A percentile compares a stretch with the other conserved stretches of the same genome.
Evolutionary conservation across 345 rosid species (phyloP).

Genomic region (Lepidium sativum): DNA sequence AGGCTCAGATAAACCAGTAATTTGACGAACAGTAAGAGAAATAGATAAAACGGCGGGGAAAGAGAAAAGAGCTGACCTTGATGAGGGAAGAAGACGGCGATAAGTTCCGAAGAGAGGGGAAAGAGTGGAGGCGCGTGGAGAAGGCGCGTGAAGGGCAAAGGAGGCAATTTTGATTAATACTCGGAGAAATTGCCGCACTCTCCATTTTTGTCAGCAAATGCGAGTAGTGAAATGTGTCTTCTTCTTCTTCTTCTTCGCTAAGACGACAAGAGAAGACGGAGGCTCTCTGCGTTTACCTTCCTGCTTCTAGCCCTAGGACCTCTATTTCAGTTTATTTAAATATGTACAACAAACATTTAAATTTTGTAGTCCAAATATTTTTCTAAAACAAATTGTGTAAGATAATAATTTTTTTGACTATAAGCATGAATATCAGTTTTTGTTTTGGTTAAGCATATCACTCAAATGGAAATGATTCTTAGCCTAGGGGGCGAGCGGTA

Average conservation of each 20-base stretch:
- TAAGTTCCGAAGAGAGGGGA: constrained; percentile 11
- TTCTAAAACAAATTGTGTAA: too few relatives aligned
- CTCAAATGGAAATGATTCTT: too few relatives aligned
- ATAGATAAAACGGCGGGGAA: background rate
- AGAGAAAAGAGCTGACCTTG: constrained; percentile 34
- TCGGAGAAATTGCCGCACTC: constrained; percentile 30
- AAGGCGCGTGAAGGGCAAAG: constrained; percentile 35
- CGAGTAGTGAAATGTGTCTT: background rate
- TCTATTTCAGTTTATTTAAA: background rate
- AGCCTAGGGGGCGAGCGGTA: too few relatives aligned
- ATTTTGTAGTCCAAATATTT: too few relatives aligned
- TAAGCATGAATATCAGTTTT: too few relatives aligned
- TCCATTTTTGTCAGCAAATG: constrained; percentile 38
- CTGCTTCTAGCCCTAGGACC: background rate
- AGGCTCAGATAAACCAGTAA: background rate
- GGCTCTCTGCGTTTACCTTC: background rate
- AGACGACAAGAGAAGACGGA: background rate
- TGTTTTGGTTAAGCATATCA: too few relatives aligned
- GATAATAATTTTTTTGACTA: too few relatives aligned
- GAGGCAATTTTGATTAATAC: constrained; percentile 34
- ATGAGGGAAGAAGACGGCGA: constrained; percentile 23
- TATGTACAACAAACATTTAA: too few relatives aligned
- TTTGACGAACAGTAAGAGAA: background rate
- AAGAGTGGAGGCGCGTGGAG: constrained; percentile 22
- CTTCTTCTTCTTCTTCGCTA: background rate